Evolutionary conservation across 129 eudicot genomes (phyloP).

Genomic region (carrot (Daucus carota)): DNA sequence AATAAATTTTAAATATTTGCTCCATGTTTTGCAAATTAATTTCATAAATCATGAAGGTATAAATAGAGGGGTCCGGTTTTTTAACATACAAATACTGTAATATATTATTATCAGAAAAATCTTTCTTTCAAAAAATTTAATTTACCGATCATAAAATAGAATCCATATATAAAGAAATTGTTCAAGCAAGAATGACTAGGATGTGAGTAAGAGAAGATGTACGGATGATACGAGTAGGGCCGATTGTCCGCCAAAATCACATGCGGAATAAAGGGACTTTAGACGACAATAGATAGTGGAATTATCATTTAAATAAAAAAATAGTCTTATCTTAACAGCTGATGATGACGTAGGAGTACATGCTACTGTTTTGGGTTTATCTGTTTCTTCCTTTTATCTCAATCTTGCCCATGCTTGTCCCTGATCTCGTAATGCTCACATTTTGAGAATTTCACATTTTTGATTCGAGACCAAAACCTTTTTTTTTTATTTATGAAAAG

Average conservation of each 20-base stretch:
- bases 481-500: too few relatives aligned
- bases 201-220: not conserved
- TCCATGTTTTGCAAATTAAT: too few relatives aligned
- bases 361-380: not conserved
- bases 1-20: too few relatives aligned
- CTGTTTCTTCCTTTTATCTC: not conserved
- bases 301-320: not conserved
- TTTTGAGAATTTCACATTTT: not conserved
- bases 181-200: too few relatives aligned
- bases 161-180: too few relatives aligned
- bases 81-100: too few relatives aligned
- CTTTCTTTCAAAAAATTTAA: too few relatives aligned
- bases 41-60: too few relatives aligned
- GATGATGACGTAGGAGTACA: not conserved
- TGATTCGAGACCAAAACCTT: not conserved
- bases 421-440: not conserved
- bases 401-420: slow-evolving; percentile 2
- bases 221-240: slow-evolving; percentile 16
- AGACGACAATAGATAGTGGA: slow-evolving; percentile 9
- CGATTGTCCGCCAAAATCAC: not conserved
- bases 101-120: too few relatives aligned
- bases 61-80: too few relatives aligned
- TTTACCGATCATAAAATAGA: too few relatives aligned
- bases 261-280: not conserved
- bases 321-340: slow-evolving; percentile 8